Evolutionary conservation across 2,329 filamentous ascomycete genomes (phyloP).

Genomic region (Botrytis hyacinthi): DNA sequence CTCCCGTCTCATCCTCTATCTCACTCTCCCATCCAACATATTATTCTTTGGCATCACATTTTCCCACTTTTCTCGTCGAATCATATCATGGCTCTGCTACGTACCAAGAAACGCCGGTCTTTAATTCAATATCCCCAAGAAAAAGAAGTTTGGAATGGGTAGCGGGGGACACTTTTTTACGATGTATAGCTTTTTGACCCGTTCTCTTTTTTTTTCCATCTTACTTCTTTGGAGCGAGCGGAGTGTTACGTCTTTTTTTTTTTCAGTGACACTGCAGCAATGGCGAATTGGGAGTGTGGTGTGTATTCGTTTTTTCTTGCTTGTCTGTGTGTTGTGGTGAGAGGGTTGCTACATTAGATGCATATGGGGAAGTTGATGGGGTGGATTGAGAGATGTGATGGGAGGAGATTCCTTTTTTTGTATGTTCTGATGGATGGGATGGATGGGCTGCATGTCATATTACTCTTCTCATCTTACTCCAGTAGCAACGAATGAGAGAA

Average conservation of each 20-base stretch:
- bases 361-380: not conserved
- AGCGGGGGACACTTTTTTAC: conserved; percentile 24
- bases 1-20: conserved; percentile 4
- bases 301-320: conserved; percentile 1
- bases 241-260: conserved; percentile 11
- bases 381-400: not conserved
- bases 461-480: conserved; percentile 26
- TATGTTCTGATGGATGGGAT: conserved; percentile 5
- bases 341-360: conserved; percentile 5
- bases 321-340: conserved; percentile 5
- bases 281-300: conserved; percentile 35
- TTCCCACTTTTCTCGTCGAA: conserved; percentile 23
- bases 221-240: conserved; percentile 20
- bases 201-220: conserved; percentile 16
- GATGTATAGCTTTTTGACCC: conserved; percentile 36
- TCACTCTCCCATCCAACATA: not conserved
- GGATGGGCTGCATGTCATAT: conserved; percentile 1
- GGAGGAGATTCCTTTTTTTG: not conserved
- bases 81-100: conserved; percentile 25
- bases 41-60: conserved; percentile 28
- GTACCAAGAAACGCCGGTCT: conserved; percentile 30
- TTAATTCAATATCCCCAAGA: conserved; percentile 28
- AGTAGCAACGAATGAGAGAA: conserved; percentile 31
- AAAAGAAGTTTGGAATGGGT: conserved; percentile 20
- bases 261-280: conserved; percentile 27